Evolutionary conservation across 2,329 filamentous ascomycete genomes (phyloP).

Genomic region (Colletotrichum aenigma): DNA sequence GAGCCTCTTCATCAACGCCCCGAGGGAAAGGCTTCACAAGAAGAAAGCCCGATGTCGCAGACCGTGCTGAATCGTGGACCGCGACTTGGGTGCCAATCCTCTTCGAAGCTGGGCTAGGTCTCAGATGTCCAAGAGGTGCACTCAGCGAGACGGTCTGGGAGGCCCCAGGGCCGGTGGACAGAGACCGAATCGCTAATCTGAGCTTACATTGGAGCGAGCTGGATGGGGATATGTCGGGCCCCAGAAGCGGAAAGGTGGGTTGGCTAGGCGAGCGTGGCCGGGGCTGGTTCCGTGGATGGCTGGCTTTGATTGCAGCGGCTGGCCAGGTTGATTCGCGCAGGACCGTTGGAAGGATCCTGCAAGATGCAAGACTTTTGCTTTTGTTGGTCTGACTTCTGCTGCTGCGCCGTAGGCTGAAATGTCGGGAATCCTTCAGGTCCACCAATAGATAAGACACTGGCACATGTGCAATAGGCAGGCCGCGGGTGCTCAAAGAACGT

Average conservation of each 20-base stretch:
- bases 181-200: neutral
- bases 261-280: neutral
- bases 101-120: neutral
- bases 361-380: neutral
- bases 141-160: neutral
- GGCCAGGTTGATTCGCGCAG: neutral
- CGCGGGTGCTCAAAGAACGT: neutral
- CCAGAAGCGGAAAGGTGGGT: neutral
- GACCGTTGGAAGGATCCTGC: neutral
- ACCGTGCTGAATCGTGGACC: neutral
- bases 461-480: neutral
- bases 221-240: neutral
- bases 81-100: neutral
- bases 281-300: neutral
- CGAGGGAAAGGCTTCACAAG: neutral
- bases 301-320: neutral
- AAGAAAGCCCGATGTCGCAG: neutral
- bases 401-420: neutral
- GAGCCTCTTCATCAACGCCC: neutral
- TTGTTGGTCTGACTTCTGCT: neutral
- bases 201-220: neutral
- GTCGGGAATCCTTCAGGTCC: constrained; percentile 9
- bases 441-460: constrained; percentile 7
- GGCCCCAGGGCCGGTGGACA: neutral
- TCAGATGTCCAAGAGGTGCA: neutral